Base-by-base conservation (phyloP, 345 rosid genomes). In the Eutrema yunnanense region DNA sequence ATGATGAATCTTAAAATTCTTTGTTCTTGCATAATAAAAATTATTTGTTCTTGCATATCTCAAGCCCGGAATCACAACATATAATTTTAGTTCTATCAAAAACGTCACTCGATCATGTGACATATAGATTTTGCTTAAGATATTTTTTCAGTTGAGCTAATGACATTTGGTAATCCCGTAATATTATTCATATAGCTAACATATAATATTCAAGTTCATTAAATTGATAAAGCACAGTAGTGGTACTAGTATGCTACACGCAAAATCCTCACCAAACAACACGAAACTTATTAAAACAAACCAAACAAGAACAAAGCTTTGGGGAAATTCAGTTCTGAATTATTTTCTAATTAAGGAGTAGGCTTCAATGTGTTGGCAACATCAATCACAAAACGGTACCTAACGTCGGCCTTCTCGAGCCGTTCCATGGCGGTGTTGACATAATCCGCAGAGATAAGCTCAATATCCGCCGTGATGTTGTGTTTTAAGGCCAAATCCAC, bases 311-410 rank as follows among this genome's bases (percentile, higher is more conserved):
- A 22, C 22, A 9, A 27, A 12, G 42, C 13, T 36, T 65, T 12
- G 4, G 33, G 56, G 30, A 37, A 37, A 7, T 66, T 42, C 13
- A 16, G 32, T 12, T 54, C 19, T 59, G 8, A 56, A 57, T 46
- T 36, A 7, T 38, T 42, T 66, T 32, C 6, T 50, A 51, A 22
- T 47, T 53, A 76, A 48, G 67, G 61, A 38, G 42, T 38, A 33
- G 79, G 46, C 77, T 79, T 79, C 76, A 87, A 6, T 1, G 87
- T 77, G 55, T 83, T 84, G 14, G 58, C 90, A 69, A 85, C 73
- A 48, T 84, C 86, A 16, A 87, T 84, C 42, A 87, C 86, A 62
- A 85, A 87, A 37, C 90, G 78, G 73, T 87, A 87, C 43, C 74
- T 81, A 27, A 86, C 90, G 50, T 87, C 88, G 0, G 60, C 72